Base-by-base conservation (phyloP, 2,329 filamentous ascomycete species). In the Bipolaris sorokiniana region DNA sequence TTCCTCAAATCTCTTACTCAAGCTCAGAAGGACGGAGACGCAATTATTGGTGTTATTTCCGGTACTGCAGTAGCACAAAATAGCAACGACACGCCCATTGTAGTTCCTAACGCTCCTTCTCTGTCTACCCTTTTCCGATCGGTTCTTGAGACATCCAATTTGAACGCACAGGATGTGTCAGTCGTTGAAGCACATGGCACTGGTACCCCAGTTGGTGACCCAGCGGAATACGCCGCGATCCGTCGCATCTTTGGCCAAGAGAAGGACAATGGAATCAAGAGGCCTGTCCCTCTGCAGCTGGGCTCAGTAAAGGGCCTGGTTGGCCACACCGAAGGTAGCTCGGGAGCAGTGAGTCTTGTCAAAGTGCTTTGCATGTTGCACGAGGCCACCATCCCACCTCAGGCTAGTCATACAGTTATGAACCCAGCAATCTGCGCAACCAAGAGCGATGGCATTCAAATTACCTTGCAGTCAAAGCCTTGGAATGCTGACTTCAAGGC, bases 321-420 rank as follows among this genome's bases (percentile, higher is more conserved):
- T 11, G 41, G 41, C 1, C 41, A 44, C 15, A 49, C 61, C 0
- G 71, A 75, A 44, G 59, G 46, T 13, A 50, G 59, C 13, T 54
- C 68, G 40, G 72, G 72, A 2, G 31, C 65, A 6, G 58, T 59
- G 1, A 51, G 48, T 9, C 42, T 75, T 2, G 55, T 73, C 51
- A 75, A 75, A 48, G 72, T 75, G 6, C 42, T 68, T 2, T 36
- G 61, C 10, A 67, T 72, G 68, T 47, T 74, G 41, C 53, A 69
- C 11, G 18, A 69, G 5, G 46, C 42, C 0, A 22, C 31, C 10
- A 69, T 74, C 18, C 61, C 68, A 7, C 61, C 63, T 0, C 68
- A 69, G 44, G 67, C 69, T 3, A 65, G 56, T 33, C 48, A 51
- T 51, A 23, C 37, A 1, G 37, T 3, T 0, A 6, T 67, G 33